Conservation (phyloP, 2,329 filamentous ascomycete genomes). For the Microthyrium microscopicum region DNA sequence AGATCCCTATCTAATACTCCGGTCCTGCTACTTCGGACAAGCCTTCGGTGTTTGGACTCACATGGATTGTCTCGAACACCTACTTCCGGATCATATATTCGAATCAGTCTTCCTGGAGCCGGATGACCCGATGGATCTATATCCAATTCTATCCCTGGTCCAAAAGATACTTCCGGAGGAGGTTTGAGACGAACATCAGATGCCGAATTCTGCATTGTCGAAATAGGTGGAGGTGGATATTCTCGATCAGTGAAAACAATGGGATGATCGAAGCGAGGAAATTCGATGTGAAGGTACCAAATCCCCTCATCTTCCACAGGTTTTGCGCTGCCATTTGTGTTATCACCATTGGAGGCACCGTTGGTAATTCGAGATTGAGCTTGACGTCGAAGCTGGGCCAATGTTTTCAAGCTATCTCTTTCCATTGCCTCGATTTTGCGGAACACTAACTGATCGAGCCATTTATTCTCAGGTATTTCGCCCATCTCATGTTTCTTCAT, state of each 20-base stretch:
- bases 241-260: constrained; percentile 91
- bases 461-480: constrained; percentile 81
- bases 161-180: constrained; percentile 74
- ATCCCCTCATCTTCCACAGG: constrained; percentile 36
- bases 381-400: constrained; percentile 32
- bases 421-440: constrained; percentile 62
- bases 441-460: constrained; percentile 91
- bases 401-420: constrained; percentile 20
- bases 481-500: constrained; percentile 99
- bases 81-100: constrained; percentile 86
- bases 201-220: constrained; percentile 49
- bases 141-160: constrained; percentile 68
- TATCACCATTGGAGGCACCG: constrained; percentile 14
- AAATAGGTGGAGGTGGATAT: constrained; percentile 72
- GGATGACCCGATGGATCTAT: constrained; percentile 36
- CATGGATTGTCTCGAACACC: constrained; percentile 82
- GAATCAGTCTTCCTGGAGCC: constrained; percentile 48
- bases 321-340: too few relatives aligned
- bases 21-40: constrained; percentile 83
- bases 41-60: constrained; percentile 80
- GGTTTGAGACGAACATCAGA: constrained; percentile 59
- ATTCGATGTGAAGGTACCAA: constrained; percentile 76
- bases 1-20: constrained; percentile 89
- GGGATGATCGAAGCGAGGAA: constrained; percentile 89
- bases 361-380: constrained; percentile 21